A percentile compares a stretch with the other conserved stretches of the same genome.
phyloP scores from a whole-genome alignment of 2,329 filamentous ascomycete genomes.

The Exophiala viscosa region DNA sequence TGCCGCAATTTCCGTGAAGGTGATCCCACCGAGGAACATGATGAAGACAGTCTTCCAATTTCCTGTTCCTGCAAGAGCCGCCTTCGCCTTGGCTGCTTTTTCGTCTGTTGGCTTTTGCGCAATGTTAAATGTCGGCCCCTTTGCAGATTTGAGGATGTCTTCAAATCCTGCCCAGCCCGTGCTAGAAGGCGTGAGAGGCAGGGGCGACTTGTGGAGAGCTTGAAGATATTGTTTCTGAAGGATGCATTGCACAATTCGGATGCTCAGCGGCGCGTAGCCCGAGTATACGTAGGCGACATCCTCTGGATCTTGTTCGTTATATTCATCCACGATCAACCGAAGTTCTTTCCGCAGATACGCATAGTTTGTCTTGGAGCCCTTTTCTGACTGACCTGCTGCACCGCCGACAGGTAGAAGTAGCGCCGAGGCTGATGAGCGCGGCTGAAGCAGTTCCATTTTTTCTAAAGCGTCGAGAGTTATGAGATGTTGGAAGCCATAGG shows the following conservation, averaged over 20 bases:
- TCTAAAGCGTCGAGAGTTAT: slow-evolving; percentile 85
- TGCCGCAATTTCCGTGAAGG: slow-evolving; percentile 92
- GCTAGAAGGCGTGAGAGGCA: slow-evolving; percentile 55
- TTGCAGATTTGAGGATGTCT: slow-evolving; percentile 80
- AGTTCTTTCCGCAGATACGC: slow-evolving; percentile 80
- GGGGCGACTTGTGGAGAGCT: slow-evolving; percentile 63
- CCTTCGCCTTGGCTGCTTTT: slow-evolving; percentile 81
- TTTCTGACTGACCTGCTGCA: slow-evolving; percentile 39
- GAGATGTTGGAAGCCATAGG: slow-evolving; percentile 92
- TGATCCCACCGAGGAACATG: slow-evolving; percentile 97
- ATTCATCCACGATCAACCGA: slow-evolving; percentile 88
- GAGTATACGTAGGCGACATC: slow-evolving; percentile 98
- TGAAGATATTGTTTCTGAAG: slow-evolving; percentile 84
- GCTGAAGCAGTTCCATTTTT: slow-evolving; percentile 79
- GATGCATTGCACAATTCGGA: slow-evolving; percentile 87
- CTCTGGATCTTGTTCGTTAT: slow-evolving; percentile 89
- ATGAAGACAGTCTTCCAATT: slow-evolving; percentile 84
- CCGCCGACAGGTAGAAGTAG: slow-evolving; percentile 74
- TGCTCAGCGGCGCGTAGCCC: slow-evolving; percentile 88
- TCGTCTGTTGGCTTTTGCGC: slow-evolving; percentile 81
- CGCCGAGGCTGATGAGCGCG: slow-evolving; percentile 71
- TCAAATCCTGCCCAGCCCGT: slow-evolving; percentile 94
- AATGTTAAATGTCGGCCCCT: slow-evolving; percentile 86
- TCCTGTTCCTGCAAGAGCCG: slow-evolving; percentile 71
- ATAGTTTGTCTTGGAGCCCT: slow-evolving; percentile 80